These are phyloP conservation scores for Candida parachauliodes DNA, from an alignment of 805 yeast genomes.

Conservation along the genomic window DNA sequence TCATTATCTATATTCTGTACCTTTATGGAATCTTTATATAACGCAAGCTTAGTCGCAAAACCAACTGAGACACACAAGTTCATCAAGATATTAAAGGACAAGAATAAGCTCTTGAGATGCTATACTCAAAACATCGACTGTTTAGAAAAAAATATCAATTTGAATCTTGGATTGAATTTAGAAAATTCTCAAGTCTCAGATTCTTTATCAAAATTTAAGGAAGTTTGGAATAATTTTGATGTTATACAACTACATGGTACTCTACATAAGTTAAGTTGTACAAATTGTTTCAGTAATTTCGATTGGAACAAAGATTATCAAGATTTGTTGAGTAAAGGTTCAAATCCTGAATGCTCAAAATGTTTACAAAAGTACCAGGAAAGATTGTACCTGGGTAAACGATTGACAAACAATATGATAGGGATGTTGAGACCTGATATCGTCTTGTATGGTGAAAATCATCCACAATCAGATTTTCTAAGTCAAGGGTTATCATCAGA, in stretches of 20 bases:
- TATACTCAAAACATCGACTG: conserved; percentile 96
- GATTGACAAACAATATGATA: conserved; percentile 56
- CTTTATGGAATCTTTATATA: conserved; percentile 80
- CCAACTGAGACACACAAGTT: conserved; percentile 87
- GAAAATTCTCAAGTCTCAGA: conserved; percentile 7
- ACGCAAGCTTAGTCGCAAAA: conserved; percentile 57
- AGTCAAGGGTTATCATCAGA: conserved; percentile 69
- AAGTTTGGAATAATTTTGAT: conserved; percentile 60
- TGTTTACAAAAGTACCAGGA: conserved; percentile 58
- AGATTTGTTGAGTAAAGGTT: conserved; percentile 52
- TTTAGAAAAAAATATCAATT: conserved; percentile 63
- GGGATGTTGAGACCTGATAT: conserved; percentile 87
- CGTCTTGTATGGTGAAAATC: conserved; percentile 91
- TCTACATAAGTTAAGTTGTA: conserved; percentile 71
- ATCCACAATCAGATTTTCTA: conserved; percentile 79
- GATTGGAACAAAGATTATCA: conserved; percentile 60
- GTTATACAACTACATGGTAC: conserved; percentile 93
- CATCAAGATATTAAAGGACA: conserved; percentile 55
- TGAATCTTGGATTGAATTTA: conserved; percentile 53
- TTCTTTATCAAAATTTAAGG: conserved; percentile 19
- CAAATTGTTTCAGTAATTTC: conserved; percentile 55
- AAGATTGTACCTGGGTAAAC: conserved; percentile 65
- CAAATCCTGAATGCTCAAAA: conserved; percentile 70
- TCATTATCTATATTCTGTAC: conserved; percentile 75
- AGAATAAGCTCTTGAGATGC: conserved; percentile 71